Evolutionary conservation across 164 flowering plant genomes (phyloP), one percentile per base, ranked within the genome.

Genomic region (Nymphaea thermarum): DNA sequence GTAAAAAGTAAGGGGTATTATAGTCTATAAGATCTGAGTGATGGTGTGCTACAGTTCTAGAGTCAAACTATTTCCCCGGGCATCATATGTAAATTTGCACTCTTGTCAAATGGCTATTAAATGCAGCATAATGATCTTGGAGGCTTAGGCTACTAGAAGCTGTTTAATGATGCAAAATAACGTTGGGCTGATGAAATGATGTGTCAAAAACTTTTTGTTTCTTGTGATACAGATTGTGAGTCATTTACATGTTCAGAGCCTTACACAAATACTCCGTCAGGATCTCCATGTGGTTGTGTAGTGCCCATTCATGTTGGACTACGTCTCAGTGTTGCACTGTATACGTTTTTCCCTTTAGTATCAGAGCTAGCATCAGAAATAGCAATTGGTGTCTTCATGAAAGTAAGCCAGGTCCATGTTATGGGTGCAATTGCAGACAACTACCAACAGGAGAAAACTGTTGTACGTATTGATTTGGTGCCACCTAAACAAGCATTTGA

Each of bases 261-360:
- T 43, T 79, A 78, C 11, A 86, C 96, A 68, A 85, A 86, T 74
- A 87, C 86, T 64, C 88, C 85, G 63, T 90, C 90, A 65, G 93
- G 90, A 57, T 80, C 93, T 63, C 93, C 90, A 5, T 90, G 96
- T 74, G 83, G 75, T 64, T 90, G 96, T 72, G 90, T 90, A 25
- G 73, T 53, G 76, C 96, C 96, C 3, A 87, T 90, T 79, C 85
- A 86, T 83, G 89, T 90, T 72, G 87, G 77, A 45, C 73, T 90
- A 14, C 83, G 84, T 67, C 86, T 90, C 41, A 72, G 82, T 77
- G 84, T 88, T 71, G 78, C 86, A 18, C 81, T 90, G 3, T 90
- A 85, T 70, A 83, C 88, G 36, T 88, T 90, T 81, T 88, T 90
- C 71, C 96, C 93, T 62, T 76, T 84, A 79, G 93, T 90, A 69